Evolutionary conservation across 2,329 filamentous ascomycete genomes (phyloP).

Genomic region (Leptosphaerulina australis): DNA sequence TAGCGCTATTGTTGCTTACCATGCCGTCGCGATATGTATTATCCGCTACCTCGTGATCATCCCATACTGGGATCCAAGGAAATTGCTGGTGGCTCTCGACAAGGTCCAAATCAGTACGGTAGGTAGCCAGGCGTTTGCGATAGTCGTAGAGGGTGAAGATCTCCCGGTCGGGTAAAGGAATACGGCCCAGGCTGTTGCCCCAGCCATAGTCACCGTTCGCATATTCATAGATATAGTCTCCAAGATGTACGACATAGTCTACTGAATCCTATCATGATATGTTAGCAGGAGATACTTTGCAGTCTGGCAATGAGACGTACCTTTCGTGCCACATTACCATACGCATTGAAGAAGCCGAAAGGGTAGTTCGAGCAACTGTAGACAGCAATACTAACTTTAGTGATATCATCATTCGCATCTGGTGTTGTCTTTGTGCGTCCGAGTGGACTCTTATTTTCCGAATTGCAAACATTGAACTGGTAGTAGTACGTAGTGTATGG

Average conservation of each 20-base stretch:
- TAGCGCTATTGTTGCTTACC: not conserved
- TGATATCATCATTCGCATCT: slow-evolving; percentile 60
- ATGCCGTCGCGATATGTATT: slow-evolving; percentile 52
- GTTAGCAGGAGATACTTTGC: not conserved
- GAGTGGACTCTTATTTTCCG: slow-evolving; percentile 64
- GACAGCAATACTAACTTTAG: slow-evolving; percentile 67
- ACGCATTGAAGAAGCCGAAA: slow-evolving; percentile 58
- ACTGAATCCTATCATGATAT: slow-evolving; percentile 36
- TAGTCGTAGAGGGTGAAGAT: slow-evolving; percentile 54
- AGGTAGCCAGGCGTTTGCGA: slow-evolving; percentile 48
- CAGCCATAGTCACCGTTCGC: slow-evolving; percentile 47
- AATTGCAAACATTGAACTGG: slow-evolving; percentile 71
- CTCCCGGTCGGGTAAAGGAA: slow-evolving; percentile 45
- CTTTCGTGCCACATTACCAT: slow-evolving; percentile 50
- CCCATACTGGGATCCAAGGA: slow-evolving; percentile 56
- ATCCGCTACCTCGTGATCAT: slow-evolving; percentile 52
- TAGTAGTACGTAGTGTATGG: slow-evolving; percentile 73
- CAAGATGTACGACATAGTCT: slow-evolving; percentile 50
- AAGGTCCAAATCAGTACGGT: slow-evolving; percentile 51
- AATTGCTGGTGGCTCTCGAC: slow-evolving; percentile 50
- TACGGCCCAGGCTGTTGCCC: slow-evolving; percentile 41
- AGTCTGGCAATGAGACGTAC: slow-evolving; percentile 41
- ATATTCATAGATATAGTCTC: slow-evolving; percentile 55
- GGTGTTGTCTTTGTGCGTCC: slow-evolving; percentile 75
- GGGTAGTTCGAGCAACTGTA: slow-evolving; percentile 69